Percentiles rank a stretch among this genome's conserved stretches.
phyloP scores from a whole-genome alignment of 2,329 filamentous ascomycete species.

The Arthrobotrys musiformis region DNA sequence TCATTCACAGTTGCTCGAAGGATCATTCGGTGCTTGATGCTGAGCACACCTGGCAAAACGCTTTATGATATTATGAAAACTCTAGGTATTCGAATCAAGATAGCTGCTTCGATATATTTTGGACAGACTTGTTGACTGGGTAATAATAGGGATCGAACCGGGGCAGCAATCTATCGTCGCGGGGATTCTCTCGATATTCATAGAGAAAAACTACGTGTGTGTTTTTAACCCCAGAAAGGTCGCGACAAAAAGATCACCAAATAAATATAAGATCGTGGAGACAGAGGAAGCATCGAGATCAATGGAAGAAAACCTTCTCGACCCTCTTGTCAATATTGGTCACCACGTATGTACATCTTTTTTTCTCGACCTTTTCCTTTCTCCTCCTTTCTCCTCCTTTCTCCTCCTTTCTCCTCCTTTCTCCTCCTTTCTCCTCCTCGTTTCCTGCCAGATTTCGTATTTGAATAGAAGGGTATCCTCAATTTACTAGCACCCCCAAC shows the following conservation, averaged over 20 bases:
- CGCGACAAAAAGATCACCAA: conserved; percentile 34
- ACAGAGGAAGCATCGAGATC: conserved; percentile 26
- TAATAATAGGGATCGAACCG: conserved; percentile 10
- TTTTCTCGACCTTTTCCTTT: not conserved
- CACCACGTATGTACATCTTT: conserved; percentile 59
- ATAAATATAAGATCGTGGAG: conserved; percentile 56
- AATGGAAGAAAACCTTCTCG: conserved; percentile 56
- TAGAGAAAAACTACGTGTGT: conserved; percentile 55
- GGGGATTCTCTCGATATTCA: conserved; percentile 53
- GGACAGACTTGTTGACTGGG: not conserved
- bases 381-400: not conserved
- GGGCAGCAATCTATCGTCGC: conserved; percentile 52
- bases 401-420: no score
- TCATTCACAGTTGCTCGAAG: conserved; percentile 57
- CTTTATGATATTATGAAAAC: conserved; percentile 56
- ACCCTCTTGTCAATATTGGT: conserved; percentile 57
- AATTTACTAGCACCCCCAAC: not conserved
- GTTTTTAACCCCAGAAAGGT: conserved; percentile 28
- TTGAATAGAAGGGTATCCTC: not conserved
- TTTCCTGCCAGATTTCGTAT: not conserved
- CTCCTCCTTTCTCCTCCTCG: not conserved
- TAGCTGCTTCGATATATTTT: conserved; percentile 18
- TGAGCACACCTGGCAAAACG: conserved; percentile 16
- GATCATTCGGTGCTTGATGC: conserved; percentile 55
- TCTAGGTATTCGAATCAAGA: conserved; percentile 39